These are phyloP conservation scores for Stachybotrys chlorohalonatus DNA, from an alignment of 2,329 filamentous ascomycete species.

Conservation along the genomic window DNA sequence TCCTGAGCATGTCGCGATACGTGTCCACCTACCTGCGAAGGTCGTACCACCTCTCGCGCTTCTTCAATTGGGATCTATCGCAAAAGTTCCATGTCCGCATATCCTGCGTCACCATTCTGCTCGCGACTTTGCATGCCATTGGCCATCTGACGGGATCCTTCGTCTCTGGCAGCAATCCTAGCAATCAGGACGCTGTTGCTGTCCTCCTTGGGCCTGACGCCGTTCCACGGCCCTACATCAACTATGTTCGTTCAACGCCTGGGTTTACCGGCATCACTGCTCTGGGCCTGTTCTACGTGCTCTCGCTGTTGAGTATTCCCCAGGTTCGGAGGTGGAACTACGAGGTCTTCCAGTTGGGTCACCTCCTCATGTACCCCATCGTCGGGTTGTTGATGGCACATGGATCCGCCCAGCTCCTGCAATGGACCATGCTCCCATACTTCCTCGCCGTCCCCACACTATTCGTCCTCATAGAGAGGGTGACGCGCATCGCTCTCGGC, in stretches of 20 bases:
- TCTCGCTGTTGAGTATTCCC: constrained; percentile 40
- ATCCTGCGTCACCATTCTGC: constrained; percentile 36
- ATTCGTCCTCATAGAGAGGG: constrained; percentile 38
- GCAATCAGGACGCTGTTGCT: constrained; percentile 34
- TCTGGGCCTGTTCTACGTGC: constrained; percentile 38
- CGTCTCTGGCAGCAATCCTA: constrained; percentile 34
- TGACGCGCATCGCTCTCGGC: constrained; percentile 33
- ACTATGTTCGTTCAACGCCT: constrained; percentile 36
- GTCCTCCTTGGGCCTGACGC: constrained; percentile 31
- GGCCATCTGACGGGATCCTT: constrained; percentile 46
- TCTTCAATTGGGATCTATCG: constrained; percentile 48
- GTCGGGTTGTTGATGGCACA: constrained; percentile 47
- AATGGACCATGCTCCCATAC: constrained; percentile 48
- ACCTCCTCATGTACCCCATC: constrained; percentile 50
- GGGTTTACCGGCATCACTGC: constrained; percentile 41
- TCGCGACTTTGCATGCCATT: constrained; percentile 44
- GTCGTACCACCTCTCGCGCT: constrained; percentile 41
- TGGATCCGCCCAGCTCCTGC: constrained; percentile 38
- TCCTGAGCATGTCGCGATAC: constrained; percentile 49
- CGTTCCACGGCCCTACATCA: constrained; percentile 32
- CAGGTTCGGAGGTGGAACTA: constrained; percentile 41
- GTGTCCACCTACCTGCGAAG: constrained; percentile 42
- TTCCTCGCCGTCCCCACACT: constrained; percentile 45
- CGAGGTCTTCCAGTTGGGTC: constrained; percentile 47
- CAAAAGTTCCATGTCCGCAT: constrained; percentile 49